These are phyloP conservation scores for Zoysia pacifica DNA, from an alignment of 176 grass and related monocot species.

Conservation along the genomic window DNA sequence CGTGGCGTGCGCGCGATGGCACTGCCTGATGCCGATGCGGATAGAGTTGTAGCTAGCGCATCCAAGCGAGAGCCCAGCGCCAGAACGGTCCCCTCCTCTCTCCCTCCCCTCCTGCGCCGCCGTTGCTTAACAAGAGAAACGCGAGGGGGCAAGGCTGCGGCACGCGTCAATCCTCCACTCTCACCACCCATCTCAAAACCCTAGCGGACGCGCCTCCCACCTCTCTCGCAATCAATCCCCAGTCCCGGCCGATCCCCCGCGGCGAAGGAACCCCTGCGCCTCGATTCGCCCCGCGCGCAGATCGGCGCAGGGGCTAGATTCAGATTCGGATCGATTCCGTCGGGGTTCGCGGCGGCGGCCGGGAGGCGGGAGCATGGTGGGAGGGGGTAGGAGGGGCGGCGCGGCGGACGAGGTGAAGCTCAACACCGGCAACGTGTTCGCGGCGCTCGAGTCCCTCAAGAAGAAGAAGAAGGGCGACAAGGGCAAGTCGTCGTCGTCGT, in stretches of 20 bases:
- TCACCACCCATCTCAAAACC: slow-evolving; percentile 49
- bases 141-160: not conserved
- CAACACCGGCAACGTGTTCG: slow-evolving; percentile 88
- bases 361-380: slow-evolving; percentile 59
- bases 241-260: slow-evolving; percentile 3
- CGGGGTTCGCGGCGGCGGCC: not conserved
- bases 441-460: slow-evolving; percentile 93
- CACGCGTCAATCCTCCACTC: slow-evolving; percentile 16
- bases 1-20: slow-evolving; percentile 19
- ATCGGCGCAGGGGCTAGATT: slow-evolving; percentile 46
- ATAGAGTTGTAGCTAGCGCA: slow-evolving; percentile 23
- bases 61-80: not conserved
- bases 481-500: slow-evolving; percentile 44
- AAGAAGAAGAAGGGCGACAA: slow-evolving; percentile 97
- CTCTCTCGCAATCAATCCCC: not conserved
- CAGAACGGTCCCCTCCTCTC: not conserved
- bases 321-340: slow-evolving; percentile 39
- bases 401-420: slow-evolving; percentile 76
- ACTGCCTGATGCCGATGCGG: not conserved
- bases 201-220: slow-evolving; percentile 29
- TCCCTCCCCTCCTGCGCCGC: not conserved
- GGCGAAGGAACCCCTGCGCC: not conserved
- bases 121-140: slow-evolving; percentile 1
- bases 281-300: slow-evolving; percentile 12
- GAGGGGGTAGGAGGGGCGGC: slow-evolving; percentile 71